Percentiles rank a stretch among this genome's conserved stretches.
These are phyloP conservation scores for Penicillium sp. DNA, from an alignment of 2,329 filamentous ascomycete species.

Conservation along the genomic window DNA sequence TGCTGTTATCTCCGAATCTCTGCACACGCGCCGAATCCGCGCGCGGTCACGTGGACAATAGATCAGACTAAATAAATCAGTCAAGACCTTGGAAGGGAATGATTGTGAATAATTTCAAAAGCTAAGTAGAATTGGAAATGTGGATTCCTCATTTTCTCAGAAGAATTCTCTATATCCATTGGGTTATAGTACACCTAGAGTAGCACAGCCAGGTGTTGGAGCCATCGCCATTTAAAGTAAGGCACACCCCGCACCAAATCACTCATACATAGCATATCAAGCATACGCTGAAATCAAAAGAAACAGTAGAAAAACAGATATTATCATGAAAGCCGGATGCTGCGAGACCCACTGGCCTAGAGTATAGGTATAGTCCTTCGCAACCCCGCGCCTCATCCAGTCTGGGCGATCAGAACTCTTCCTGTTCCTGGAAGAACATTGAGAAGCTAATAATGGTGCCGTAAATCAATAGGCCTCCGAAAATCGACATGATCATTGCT, in stretches of 20 bases:
- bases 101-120: not conserved
- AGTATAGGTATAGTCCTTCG: not conserved
- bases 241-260: conserved; percentile 12
- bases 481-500: conserved; percentile 92
- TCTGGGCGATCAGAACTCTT: conserved; percentile 69
- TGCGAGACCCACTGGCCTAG: not conserved
- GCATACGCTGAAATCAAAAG: conserved; percentile 23
- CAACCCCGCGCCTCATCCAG: conserved; percentile 2
- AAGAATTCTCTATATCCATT: conserved; percentile 25
- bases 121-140: not conserved
- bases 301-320: conserved; percentile 19
- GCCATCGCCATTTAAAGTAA: conserved; percentile 14
- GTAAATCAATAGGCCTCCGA: conserved; percentile 92
- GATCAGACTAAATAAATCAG: not conserved
- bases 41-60: conserved; percentile 21
- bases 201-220: conserved; percentile 17
- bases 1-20: conserved; percentile 10
- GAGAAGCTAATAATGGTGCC: conserved; percentile 97
- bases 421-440: conserved; percentile 97
- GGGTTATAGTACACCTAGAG: conserved; percentile 24
- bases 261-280: conserved; percentile 25
- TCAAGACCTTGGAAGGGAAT: not conserved
- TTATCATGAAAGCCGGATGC: conserved; percentile 15
- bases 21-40: conserved; percentile 18
- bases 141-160: not conserved